A percentile compares a stretch with the other conserved stretches of the same genome.
Evolutionary conservation across 768 basidiomycete genomes (phyloP).

Genomic region (Podaxis sp.): DNA sequence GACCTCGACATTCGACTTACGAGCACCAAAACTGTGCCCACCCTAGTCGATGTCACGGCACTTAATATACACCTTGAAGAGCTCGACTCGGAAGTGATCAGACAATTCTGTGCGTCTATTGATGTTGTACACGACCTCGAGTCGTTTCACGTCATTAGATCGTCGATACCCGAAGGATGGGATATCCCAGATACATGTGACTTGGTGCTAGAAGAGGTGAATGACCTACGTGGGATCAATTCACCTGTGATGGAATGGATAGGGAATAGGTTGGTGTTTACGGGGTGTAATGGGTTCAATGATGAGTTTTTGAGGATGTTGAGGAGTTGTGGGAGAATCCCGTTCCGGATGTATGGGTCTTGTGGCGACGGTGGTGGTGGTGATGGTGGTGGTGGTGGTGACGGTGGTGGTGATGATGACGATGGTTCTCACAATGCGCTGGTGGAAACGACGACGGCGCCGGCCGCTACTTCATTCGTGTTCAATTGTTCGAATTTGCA

Average conservation of each 20-base stretch:
- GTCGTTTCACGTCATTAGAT: slow-evolving; percentile 13
- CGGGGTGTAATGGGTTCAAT: slow-evolving; percentile 14
- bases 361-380: neutral
- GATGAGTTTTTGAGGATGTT: slow-evolving; percentile 14
- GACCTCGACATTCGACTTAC: slow-evolving; percentile 10
- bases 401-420: neutral
- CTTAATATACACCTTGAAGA: slow-evolving; percentile 17
- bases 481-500: slow-evolving; percentile 14
- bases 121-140: slow-evolving; percentile 11
- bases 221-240: slow-evolving; percentile 11
- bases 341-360: neutral
- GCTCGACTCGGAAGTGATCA: slow-evolving; percentile 11
- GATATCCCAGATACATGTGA: slow-evolving; percentile 13
- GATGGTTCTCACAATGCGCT: neutral
- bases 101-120: slow-evolving; percentile 8
- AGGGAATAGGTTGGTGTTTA: slow-evolving; percentile 15
- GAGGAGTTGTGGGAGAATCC: slow-evolving; percentile 3
- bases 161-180: slow-evolving; percentile 12
- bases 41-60: slow-evolving; percentile 2
- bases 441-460: neutral
- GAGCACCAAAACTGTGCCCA: neutral
- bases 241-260: slow-evolving; percentile 14
- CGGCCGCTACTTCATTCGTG: neutral
- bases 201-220: slow-evolving; percentile 13
- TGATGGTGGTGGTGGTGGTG: neutral